Base-by-base conservation (phyloP, 805 yeast species). In the Nakazawaea siamensis region DNA sequence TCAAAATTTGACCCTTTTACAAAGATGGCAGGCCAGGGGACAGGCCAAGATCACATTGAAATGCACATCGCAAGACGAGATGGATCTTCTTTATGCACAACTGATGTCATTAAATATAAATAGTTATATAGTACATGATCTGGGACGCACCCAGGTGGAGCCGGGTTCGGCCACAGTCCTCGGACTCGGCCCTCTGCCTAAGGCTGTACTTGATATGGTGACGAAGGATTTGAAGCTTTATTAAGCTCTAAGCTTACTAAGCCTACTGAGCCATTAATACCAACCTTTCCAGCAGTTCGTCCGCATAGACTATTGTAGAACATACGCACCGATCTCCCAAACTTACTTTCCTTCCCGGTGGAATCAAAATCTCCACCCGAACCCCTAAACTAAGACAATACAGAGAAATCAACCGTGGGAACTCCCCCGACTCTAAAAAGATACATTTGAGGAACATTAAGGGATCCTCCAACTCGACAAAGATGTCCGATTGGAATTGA, bases 171-270 rank as follows among this genome's bases (percentile, higher is more conserved):
- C 94, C 2, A 92, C 98, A 0, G 97, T 92, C 1, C 60, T 92
- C n/a, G 98, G 97, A 1, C 54, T 92, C 18, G 99, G 99, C 0
- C 99, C 99, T 1, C 97, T 96, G 14, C 97, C 97, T 16, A 84
- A 78, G 44, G 46, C 68, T 0, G 76, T 80, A 0, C 56, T 90
- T 41, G 96, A 92, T 54, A 75, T 78, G 51, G 75, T 90, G 36
- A 88, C 97, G 1, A 80, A 84, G 12, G 78, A 69, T 18, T 64
- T 90, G 47, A 84, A 80, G 52, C 62, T 90, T 40, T 85, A 82
- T 50, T 86, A 57, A 47, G 23, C 10, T n/a, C n/a, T n/a, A n/a
- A n/a, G n/a, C n/a, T n/a, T n/a, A n/a, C n/a, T n/a, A n/a, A n/a
- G 14, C 12, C 21, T 14, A 23, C 21, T 14, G n/a, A n/a, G n/a